Conservation (phyloP, 306 rosid species). For the Pterocarpus macrocarpus region DNA sequence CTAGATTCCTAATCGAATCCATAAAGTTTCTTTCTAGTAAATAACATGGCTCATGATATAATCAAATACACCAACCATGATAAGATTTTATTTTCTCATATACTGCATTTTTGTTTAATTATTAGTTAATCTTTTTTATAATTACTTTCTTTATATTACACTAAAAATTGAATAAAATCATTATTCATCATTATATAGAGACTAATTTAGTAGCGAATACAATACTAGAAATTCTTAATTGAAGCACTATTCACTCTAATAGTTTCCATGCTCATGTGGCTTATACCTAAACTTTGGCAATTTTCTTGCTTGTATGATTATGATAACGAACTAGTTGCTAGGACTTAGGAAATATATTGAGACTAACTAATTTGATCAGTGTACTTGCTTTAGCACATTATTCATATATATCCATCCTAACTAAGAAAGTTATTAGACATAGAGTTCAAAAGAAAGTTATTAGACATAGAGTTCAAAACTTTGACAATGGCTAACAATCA, state of each 20-base stretch:
- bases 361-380: background rate
- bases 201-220: too few relatives aligned
- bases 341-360: background rate
- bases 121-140: too few relatives aligned
- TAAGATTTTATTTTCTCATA: too few relatives aligned
- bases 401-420: background rate
- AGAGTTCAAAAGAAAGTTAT: background rate
- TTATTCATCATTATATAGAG: too few relatives aligned
- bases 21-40: too few relatives aligned
- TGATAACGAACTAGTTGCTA: background rate
- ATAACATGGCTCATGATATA: too few relatives aligned
- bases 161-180: too few relatives aligned
- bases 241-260: background rate
- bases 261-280: background rate
- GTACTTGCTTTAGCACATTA: background rate
- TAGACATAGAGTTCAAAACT: background rate
- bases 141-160: too few relatives aligned
- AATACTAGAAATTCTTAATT: too few relatives aligned
- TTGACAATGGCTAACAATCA: background rate
- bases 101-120: too few relatives aligned
- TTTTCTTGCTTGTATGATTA: background rate
- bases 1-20: too few relatives aligned
- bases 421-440: background rate
- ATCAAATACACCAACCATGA: too few relatives aligned
- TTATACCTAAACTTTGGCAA: conserved; percentile 1